Conservation (phyloP, 305 asterid species). For the Vinca major region DNA sequence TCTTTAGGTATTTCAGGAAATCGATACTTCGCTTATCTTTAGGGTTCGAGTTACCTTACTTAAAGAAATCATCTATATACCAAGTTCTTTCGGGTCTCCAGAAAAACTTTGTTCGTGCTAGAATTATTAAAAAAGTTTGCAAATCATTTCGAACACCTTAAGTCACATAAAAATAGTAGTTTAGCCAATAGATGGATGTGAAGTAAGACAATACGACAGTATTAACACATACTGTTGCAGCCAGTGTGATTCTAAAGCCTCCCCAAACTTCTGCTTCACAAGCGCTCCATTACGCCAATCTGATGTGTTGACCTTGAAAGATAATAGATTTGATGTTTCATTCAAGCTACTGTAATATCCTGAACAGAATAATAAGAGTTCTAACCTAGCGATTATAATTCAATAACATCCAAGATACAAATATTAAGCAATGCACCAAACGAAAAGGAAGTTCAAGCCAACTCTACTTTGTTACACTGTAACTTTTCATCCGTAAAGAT, state of each 20-base stretch:
- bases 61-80: neutral
- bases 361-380: neutral
- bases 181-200: slow-evolving; percentile 14
- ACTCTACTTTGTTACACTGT: neutral
- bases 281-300: slow-evolving; percentile 97
- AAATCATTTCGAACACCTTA: neutral
- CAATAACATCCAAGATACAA: neutral
- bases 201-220: slow-evolving; percentile 14
- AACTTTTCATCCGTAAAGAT: neutral
- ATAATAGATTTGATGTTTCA: slow-evolving; percentile 12
- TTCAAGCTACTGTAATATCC: neutral
- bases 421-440: neutral
- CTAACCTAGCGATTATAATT: neutral
- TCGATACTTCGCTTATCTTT: neutral
- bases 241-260: slow-evolving; percentile 97
- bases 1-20: neutral
- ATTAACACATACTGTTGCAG: slow-evolving; percentile 56
- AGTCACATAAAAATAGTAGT: slow-evolving; percentile 4
- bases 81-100: neutral
- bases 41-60: neutral
- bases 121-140: neutral
- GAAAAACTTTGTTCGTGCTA: neutral
- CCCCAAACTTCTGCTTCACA: slow-evolving; percentile 87
- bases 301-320: slow-evolving; percentile 79
- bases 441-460: neutral